Conservation (phyloP, 2,329 filamentous ascomycete species). For the Botrytis byssoidea region DNA sequence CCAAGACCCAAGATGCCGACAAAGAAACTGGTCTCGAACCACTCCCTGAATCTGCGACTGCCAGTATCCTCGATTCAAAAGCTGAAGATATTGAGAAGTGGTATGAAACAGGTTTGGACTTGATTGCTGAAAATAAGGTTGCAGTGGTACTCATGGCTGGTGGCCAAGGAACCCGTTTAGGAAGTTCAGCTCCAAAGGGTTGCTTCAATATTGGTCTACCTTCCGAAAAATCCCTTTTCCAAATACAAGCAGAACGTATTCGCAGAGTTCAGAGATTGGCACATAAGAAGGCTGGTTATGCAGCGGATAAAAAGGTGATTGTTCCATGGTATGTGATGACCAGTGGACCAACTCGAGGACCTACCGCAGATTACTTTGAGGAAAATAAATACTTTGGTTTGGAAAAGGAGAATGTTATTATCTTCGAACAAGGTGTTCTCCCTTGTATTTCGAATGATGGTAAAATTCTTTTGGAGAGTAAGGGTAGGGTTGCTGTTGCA, state of each 20-base stretch:
- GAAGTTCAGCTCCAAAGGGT: slow-evolving; percentile 93
- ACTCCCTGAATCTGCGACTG: slow-evolving; percentile 79
- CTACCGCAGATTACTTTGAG: slow-evolving; percentile 91
- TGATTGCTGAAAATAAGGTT: slow-evolving; percentile 67
- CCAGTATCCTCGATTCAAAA: slow-evolving; percentile 88
- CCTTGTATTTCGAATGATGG: slow-evolving; percentile 97
- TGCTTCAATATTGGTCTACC: slow-evolving; percentile 96
- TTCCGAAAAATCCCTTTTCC: slow-evolving; percentile 91
- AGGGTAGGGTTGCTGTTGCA: slow-evolving; percentile 86
- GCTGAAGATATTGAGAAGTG: slow-evolving; percentile 75
- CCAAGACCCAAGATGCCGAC: slow-evolving; percentile 50
- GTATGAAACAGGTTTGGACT: slow-evolving; percentile 69
- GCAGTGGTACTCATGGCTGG: slow-evolving; percentile 95
- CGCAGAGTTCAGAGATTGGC: slow-evolving; percentile 80
- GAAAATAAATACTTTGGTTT: slow-evolving; percentile 90
- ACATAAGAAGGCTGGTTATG: slow-evolving; percentile 62
- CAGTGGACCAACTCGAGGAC: slow-evolving; percentile 84
- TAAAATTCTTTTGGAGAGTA: slow-evolving; percentile 91
- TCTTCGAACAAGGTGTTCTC: slow-evolving; percentile 96
- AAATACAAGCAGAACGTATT: slow-evolving; percentile 95
- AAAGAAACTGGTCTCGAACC: slow-evolving; percentile 64
- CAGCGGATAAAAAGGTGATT: slow-evolving; percentile 55
- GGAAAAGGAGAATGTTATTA: slow-evolving; percentile 76
- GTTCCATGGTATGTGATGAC: slow-evolving; percentile 99
- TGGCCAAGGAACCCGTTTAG: slow-evolving; percentile 90